Evolutionary conservation across 139 green algal genomes (phyloP).

Genomic region (Chlamydomonas eustigma): DNA sequence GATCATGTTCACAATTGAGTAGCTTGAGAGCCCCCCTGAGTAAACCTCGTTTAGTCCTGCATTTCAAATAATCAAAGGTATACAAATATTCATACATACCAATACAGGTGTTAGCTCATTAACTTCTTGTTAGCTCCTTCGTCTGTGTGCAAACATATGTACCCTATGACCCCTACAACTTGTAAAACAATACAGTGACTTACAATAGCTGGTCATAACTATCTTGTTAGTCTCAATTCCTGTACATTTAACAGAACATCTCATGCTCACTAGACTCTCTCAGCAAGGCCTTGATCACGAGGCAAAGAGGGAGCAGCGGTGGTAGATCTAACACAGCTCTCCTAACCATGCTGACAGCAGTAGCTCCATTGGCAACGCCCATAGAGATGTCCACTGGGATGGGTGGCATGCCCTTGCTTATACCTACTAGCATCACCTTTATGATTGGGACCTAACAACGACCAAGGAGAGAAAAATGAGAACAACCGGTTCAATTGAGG

Average conservation of each 20-base stretch:
- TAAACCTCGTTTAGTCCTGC: conserved; percentile 70
- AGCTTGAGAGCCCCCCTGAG: conserved; percentile 58
- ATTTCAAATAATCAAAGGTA: conserved; percentile 28
- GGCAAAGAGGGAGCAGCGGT: conserved; percentile 29
- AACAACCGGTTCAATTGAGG: too few relatives aligned
- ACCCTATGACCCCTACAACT: not conserved
- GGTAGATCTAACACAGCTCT: conserved; percentile 19
- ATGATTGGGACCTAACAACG: conserved; percentile 65
- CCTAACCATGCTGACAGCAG: conserved; percentile 29
- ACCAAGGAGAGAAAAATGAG: not conserved
- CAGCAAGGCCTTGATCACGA: conserved; percentile 44
- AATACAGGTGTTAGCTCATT: not conserved
- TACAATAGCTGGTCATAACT: too few relatives aligned
- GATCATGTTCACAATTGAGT: conserved; percentile 69
- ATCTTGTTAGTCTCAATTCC: too few relatives aligned
- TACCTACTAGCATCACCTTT: conserved; percentile 47
- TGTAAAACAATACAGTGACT: conserved; percentile 54
- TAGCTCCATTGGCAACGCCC: conserved; percentile 60
- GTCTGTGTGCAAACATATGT: not conserved
- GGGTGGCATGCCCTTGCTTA: not conserved
- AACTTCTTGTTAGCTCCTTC: not conserved
- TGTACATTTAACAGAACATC: too few relatives aligned
- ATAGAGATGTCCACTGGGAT: conserved; percentile 64
- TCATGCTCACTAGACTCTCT: conserved; percentile 22
- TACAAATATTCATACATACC: not conserved